Evolutionary conservation across 257 asterid species (phyloP), one percentile per base, ranked within the genome.

Genomic region (Nicotiana tabacum): DNA sequence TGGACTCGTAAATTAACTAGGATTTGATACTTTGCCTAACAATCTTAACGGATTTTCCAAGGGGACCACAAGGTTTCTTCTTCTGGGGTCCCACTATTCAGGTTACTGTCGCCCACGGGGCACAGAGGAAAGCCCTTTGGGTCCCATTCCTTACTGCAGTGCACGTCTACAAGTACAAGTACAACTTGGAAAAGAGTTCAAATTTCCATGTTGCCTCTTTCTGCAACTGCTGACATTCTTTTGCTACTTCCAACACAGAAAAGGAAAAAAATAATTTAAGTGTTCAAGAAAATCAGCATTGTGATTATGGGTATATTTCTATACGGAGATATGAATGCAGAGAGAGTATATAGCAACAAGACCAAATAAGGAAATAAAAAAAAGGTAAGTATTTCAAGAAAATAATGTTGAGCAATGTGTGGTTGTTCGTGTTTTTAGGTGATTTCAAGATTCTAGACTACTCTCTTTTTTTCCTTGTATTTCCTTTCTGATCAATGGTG

Each of bases 101-200:
- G 51, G 11, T 43, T 43, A 43, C 0, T 43, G 51, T 43, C 12
- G 2, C 51, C 33, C 77, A 69, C 56, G 57, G 39, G 55, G 10
- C 33, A 39, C 37, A 35, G 46, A 11, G 11, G 8, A 66, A 66
- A 35, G 27, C 18, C 48, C 24, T 80, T 74, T 67, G 83, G 85
- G 76, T 60, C 58, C 64, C 70, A 70, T 83, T 3, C 17, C 68
- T 24, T 83, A 83, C 77, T 82, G 86, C 65, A 39, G 39, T 60
- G 90, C 92, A 89, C 91, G 92, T 88, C 92, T 82, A 58, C 85
- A 67, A 56, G 91, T 82, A 58, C 85, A 67, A 56, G 4, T 39
- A 4, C 13, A 62, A 13, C 32, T 21, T 4, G 30, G 3, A 58
- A 58, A 58, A 21, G 37, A 70, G 58, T 43, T 70, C 35, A 70